Conservation (phyloP, 1,284 basidiomycete genomes). For the Schizopora paradoxa region DNA sequence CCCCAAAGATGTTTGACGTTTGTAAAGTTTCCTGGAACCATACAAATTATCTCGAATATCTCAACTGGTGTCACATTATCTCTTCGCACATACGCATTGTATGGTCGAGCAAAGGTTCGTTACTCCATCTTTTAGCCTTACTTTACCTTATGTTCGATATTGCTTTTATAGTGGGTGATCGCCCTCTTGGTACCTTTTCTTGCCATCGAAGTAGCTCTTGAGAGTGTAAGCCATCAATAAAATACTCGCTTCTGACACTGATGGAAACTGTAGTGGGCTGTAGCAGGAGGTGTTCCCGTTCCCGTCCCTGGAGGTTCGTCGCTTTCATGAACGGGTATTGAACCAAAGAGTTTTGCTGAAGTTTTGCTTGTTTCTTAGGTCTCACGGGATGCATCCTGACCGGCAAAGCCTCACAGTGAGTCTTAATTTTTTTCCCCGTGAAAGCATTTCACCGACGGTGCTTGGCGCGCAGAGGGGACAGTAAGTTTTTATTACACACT, state of each 20-base stretch:
- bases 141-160: background rate
- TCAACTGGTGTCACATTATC: constrained; percentile 14
- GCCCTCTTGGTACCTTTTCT: constrained; percentile 9
- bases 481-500: constrained; percentile 1
- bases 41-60: constrained; percentile 15
- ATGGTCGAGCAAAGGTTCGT: constrained; percentile 9
- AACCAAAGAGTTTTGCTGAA: background rate
- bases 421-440: background rate
- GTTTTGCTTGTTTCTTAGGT: constrained; percentile 1
- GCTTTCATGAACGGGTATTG: background rate
- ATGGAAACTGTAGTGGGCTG: constrained; percentile 3
- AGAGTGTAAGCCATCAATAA: constrained; percentile 10
- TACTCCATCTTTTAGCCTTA: background rate
- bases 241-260: background rate
- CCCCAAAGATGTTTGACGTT: constrained; percentile 7
- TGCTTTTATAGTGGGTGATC: constrained; percentile 9
- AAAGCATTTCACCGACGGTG: background rate
- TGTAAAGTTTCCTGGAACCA: constrained; percentile 15
- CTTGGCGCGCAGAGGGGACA: constrained; percentile 9
- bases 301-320: constrained; percentile 9
- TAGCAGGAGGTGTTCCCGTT: constrained; percentile 11
- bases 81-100: constrained; percentile 13
- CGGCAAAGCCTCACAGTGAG: constrained; percentile 11
- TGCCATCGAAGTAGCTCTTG: constrained; percentile 10
- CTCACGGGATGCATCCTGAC: constrained; percentile 12